These are phyloP conservation scores for Solanum rostratum DNA, from an alignment of 257 asterid species.

Conservation along the genomic window DNA sequence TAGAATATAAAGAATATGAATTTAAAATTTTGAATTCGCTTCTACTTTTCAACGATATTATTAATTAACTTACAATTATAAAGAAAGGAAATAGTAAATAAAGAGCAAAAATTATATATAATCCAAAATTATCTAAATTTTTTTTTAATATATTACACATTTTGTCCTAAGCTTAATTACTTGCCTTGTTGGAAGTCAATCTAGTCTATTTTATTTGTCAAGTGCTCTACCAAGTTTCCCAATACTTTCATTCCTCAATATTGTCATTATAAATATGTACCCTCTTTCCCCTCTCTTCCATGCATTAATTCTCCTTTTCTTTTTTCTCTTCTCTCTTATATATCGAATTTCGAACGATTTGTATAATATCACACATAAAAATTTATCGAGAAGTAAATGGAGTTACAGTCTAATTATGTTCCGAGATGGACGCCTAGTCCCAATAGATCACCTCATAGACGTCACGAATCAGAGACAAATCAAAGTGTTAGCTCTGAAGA, in stretches of 20 bases:
- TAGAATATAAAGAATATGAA: neutral
- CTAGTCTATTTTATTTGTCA: neutral
- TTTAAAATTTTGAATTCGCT: neutral
- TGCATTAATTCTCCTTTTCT: neutral
- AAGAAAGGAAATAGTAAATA: neutral
- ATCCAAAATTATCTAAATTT: neutral
- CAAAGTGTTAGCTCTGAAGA: constrained; percentile 4
- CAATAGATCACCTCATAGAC: neutral
- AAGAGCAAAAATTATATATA: neutral
- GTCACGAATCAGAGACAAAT: neutral
- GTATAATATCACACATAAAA: neutral
- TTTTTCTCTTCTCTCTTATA: neutral
- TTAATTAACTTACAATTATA: no score
- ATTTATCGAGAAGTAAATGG: neutral
- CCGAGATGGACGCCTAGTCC: constrained; percentile 22
- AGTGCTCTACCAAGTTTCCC: neutral
- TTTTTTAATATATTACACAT: neutral
- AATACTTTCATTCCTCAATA: neutral
- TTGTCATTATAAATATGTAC: neutral
- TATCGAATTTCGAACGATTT: neutral
- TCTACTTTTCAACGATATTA: no score
- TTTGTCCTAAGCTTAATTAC: neutral
- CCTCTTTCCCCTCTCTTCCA: neutral
- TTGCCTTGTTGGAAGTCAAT: neutral
- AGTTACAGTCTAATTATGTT: neutral